These are phyloP conservation scores for Chloromonas sp. DNA, from an alignment of 163 green algal species.

Conservation along the genomic window DNA sequence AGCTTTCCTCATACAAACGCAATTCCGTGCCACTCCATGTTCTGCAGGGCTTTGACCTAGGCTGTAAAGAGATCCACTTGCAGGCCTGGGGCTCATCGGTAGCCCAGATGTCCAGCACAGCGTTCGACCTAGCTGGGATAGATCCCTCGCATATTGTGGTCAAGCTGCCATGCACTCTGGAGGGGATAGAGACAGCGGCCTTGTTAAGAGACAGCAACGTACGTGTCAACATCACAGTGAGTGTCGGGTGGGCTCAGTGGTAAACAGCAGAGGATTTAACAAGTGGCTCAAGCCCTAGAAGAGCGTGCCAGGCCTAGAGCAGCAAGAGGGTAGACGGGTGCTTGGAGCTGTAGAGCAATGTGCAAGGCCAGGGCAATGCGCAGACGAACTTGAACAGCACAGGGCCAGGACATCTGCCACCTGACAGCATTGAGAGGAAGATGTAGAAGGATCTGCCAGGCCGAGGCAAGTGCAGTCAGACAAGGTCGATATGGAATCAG, in stretches of 20 bases:
- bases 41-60: background rate
- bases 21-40: too few species aligned
- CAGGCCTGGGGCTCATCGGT: background rate
- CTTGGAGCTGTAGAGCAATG: background rate
- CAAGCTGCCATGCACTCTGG: conserved; percentile 69
- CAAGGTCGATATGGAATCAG: too few species aligned
- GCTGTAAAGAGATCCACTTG: background rate
- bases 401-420: too few species aligned
- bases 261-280: too few species aligned
- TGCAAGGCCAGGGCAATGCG: background rate
- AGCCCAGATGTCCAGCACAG: background rate
- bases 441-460: too few species aligned
- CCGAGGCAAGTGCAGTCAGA: too few species aligned
- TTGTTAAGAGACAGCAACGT: conserved; percentile 51
- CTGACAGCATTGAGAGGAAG: too few species aligned
- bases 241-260: background rate
- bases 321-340: too few species aligned
- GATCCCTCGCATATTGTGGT: conserved; percentile 19
- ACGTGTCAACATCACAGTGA: conserved; percentile 70
- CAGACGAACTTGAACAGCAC: too few species aligned
- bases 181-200: conserved; percentile 52
- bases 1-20: too few species aligned
- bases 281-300: too few species aligned
- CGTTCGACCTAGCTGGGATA: background rate
- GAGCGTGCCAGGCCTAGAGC: too few species aligned